Percentiles rank a stretch among this genome's conserved stretches.
phyloP scores from a whole-genome alignment of 1,284 basidiomycete genomes.

The Retiboletus fuscus region DNA sequence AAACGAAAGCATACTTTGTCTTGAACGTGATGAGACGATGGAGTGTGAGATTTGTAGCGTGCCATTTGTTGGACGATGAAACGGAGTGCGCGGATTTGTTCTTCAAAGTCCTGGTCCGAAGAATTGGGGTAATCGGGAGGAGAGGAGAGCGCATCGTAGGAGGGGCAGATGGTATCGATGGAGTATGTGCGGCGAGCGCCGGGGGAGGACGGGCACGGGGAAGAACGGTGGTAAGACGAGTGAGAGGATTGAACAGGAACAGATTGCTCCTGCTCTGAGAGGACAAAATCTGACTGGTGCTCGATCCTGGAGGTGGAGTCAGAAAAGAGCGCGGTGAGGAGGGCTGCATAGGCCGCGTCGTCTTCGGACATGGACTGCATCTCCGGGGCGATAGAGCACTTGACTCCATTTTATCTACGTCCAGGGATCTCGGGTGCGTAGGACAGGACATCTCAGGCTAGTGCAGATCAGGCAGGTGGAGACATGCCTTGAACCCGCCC shows the following conservation, averaged over 20 bases:
- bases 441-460: too few relatives aligned
- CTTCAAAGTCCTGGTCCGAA: slow-evolving; percentile 17
- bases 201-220: slow-evolving; percentile 39
- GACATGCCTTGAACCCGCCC: too few relatives aligned
- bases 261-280: slow-evolving; percentile 36
- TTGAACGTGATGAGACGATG: background rate
- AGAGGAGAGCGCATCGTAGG: slow-evolving; percentile 47
- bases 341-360: slow-evolving; percentile 43
- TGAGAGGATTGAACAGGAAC: background rate
- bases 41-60: slow-evolving; percentile 33
- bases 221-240: slow-evolving; percentile 22
- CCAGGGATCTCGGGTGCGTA: background rate
- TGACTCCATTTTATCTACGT: slow-evolving; percentile 29
- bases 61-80: slow-evolving; percentile 50
- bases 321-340: slow-evolving; percentile 44
- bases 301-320: slow-evolving; percentile 47
- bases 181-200: slow-evolving; percentile 44
- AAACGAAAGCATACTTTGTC: slow-evolving; percentile 38
- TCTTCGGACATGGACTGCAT: slow-evolving; percentile 45
- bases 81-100: slow-evolving; percentile 35
- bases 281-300: slow-evolving; percentile 50
- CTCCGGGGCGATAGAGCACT: background rate
- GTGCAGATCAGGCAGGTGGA: too few relatives aligned
- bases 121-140: background rate
- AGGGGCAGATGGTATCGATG: slow-evolving; percentile 45